Base-by-base conservation (phyloP, 2,329 filamentous ascomycete species). In the Cladosporium sp. region DNA sequence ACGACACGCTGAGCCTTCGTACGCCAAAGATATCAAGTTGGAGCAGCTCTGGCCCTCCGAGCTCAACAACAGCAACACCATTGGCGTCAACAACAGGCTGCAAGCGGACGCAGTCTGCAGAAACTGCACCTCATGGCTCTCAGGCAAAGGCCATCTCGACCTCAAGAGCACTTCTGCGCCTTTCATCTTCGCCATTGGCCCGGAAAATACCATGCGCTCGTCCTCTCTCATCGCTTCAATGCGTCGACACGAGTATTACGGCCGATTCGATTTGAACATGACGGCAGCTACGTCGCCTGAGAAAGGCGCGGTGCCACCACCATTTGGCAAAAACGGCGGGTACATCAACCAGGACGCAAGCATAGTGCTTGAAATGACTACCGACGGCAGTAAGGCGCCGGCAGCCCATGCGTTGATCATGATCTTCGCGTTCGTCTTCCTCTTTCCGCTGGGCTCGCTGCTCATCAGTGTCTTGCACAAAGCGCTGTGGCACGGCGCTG, bases 141-240 rank as follows among this genome's bases (percentile, higher is more conserved):
- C 60, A 4, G 60, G 49, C 28, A 14, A 26, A 5, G 26, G 34
- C 10, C 25, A 18, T 25, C 65, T 80, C 5, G 73, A 79, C 62
- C 49, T 69, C 0, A 71, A 70, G 2, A 72, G 68, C 26, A 67
- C 65, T 0, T 34, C 67, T 0, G 74, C 77, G 10, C 74, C 75
- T 1, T 79, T 80, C 76, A 77, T 79, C 34, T 80, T 77, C 66
- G 79, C 78, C 10, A 77, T 80, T 11, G 79, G 79, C 0, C 72
- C 73, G 6, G 58, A 56, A 58, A 34, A 59, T 73, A 23, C 66
- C 70, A 58, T 77, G 73, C 11, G 65, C 5, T 71, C 69, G 25
- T 67, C 77, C 51, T 72, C 73, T 1, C 69, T 62, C 0, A 67
- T 71, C 16, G 77, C 78, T 0, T 68, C 71, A 16, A 69, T 81